These are phyloP conservation scores for Dorcoceras hygrometricum DNA, from an alignment of 257 asterid species.

Conservation along the genomic window DNA sequence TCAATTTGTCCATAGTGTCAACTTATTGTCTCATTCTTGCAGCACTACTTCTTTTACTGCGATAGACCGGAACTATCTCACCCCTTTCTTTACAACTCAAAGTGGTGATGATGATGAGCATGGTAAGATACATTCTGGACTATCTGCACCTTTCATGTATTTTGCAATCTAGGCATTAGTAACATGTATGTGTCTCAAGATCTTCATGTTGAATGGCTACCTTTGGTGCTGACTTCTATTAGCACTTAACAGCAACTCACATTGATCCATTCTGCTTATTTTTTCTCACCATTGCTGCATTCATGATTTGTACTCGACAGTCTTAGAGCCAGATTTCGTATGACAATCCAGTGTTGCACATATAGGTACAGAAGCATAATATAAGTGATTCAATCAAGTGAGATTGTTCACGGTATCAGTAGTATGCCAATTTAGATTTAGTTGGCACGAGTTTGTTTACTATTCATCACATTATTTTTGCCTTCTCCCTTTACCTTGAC, in stretches of 20 bases:
- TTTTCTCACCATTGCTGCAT: background rate
- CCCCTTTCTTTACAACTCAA: constrained; percentile 93
- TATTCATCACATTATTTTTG: constrained; percentile 5
- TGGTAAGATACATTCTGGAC: constrained; percentile 46
- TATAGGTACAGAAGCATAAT: background rate
- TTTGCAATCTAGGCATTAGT: background rate
- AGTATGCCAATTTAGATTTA: background rate
- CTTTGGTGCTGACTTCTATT: constrained; percentile 11
- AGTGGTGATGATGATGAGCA: constrained; percentile 75
- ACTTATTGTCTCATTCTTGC: constrained; percentile 38
- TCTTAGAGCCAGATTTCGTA: background rate
- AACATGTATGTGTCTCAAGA: background rate
- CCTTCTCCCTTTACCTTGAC: constrained; percentile 10
- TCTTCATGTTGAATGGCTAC: constrained; percentile 7
- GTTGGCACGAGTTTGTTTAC: background rate
- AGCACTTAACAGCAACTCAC: background rate
- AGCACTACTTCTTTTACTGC: constrained; percentile 90
- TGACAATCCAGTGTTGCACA: background rate
- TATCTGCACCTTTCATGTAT: background rate
- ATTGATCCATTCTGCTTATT: constrained; percentile 10
- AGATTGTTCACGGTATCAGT: background rate
- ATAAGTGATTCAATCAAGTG: background rate
- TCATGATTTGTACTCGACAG: background rate
- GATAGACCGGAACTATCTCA: constrained; percentile 88
- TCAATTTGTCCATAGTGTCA: constrained; percentile 14